phyloP scores from a whole-genome alignment of 2,329 filamentous ascomycete genomes.

The Cladophialophora yegresii region DNA sequence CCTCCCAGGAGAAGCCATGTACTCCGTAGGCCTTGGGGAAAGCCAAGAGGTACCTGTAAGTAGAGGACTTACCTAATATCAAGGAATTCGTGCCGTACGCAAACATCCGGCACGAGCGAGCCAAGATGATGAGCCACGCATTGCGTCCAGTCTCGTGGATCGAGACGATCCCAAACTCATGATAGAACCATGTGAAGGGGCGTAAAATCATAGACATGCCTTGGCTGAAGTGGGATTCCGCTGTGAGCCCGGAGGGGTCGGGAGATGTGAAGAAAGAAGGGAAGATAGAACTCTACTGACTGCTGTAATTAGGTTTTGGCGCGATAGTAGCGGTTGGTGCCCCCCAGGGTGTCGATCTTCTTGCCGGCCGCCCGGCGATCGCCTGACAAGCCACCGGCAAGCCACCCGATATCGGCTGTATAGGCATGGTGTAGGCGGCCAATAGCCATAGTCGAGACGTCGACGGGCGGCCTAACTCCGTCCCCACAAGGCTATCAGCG shows the following conservation, averaged over 20 bases:
- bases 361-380: conserved; percentile 11
- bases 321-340: neutral
- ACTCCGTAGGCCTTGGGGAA: neutral
- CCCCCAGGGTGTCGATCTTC: neutral
- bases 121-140: conserved; percentile 37
- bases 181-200: conserved; percentile 35
- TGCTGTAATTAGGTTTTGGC: conserved; percentile 8
- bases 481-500: neutral
- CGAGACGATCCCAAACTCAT: conserved; percentile 36
- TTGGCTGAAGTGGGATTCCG: conserved; percentile 9
- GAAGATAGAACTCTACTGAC: neutral
- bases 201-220: conserved; percentile 22
- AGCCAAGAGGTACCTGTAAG: neutral
- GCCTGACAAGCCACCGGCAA: conserved; percentile 4
- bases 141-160: conserved; percentile 36
- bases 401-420: conserved; percentile 16
- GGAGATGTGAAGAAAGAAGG: conserved; percentile 2
- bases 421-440: neutral
- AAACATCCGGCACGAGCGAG: conserved; percentile 37
- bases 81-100: conserved; percentile 38
- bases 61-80: conserved; percentile 32
- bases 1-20: neutral
- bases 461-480: neutral
- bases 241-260: neutral
- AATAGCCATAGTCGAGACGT: conserved; percentile 2